Conservation (phyloP, 805 yeast species). For the Kodamaea lidongshanica region DNA sequence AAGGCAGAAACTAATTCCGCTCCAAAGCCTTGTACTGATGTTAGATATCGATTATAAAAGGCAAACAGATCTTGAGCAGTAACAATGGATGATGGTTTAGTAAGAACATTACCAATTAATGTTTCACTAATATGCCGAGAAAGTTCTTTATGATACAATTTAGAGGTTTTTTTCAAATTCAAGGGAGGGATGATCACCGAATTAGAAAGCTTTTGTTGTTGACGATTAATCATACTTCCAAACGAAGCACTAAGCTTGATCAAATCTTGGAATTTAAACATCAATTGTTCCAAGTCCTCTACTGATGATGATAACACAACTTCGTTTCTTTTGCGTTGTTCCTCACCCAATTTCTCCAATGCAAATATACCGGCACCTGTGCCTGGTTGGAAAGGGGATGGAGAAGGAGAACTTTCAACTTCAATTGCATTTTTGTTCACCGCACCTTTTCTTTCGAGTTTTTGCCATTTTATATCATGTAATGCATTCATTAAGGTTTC, state of each 20-base stretch:
- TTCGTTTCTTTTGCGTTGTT: conserved; percentile 52
- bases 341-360: conserved; percentile 52
- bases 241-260: conserved; percentile 49
- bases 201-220: conserved; percentile 1
- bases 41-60: conserved; percentile 32
- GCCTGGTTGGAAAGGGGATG: conserved; percentile 6
- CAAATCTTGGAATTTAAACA: conserved; percentile 73
- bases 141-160: conserved; percentile 54
- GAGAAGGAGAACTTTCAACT: conserved; percentile 1
- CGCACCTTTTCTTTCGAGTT: conserved; percentile 25
- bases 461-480: conserved; percentile 48
- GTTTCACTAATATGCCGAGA: conserved; percentile 78
- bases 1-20: conserved; percentile 62
- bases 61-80: conserved; percentile 39
- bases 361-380: conserved; percentile 60
- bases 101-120: conserved; percentile 31
- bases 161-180: conserved; percentile 28
- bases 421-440: conserved; percentile 21
- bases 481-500: conserved; percentile 36
- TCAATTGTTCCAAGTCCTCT: conserved; percentile 68
- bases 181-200: conserved; percentile 30
- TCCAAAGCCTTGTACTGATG: conserved; percentile 41
- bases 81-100: conserved; percentile 30
- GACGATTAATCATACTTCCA: conserved; percentile 12
- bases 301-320: conserved; percentile 60